Evolutionary conservation across 1,284 basidiomycete genomes (phyloP).

Genomic region (Naganishia cerealis): DNA sequence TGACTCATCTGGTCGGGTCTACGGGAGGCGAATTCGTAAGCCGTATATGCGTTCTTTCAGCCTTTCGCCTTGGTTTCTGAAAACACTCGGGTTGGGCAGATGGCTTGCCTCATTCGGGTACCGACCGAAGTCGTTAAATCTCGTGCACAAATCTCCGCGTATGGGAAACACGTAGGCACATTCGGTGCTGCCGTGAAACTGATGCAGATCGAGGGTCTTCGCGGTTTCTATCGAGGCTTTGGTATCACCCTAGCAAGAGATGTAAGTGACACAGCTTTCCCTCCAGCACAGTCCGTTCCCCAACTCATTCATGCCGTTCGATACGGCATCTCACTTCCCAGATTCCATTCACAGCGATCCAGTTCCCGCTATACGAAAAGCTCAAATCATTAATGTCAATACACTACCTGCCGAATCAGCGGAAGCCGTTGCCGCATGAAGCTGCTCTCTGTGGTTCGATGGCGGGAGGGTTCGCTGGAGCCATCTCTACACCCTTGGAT

Average conservation of each 20-base stretch:
- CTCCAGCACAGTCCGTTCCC: neutral
- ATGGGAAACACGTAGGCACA: constrained; percentile 62
- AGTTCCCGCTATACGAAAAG: constrained; percentile 93
- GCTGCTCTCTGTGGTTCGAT: constrained; percentile 88
- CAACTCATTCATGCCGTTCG: neutral
- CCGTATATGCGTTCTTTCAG: constrained; percentile 42
- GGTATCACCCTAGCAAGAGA: constrained; percentile 75
- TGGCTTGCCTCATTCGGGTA: constrained; percentile 87
- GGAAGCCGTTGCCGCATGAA: constrained; percentile 71
- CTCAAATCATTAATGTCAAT: constrained; percentile 69
- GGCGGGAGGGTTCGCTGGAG: constrained; percentile 86
- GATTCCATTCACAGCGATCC: constrained; percentile 96
- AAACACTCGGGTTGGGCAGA: constrained; percentile 56
- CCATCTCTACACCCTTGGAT: constrained; percentile 89
- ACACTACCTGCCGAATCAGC: constrained; percentile 52
- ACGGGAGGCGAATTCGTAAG: constrained; percentile 77
- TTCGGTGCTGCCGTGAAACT: constrained; percentile 55
- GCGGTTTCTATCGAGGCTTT: constrained; percentile 77
- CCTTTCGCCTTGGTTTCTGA: constrained; percentile 2
- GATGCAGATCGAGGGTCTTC: constrained; percentile 62
- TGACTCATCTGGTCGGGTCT: constrained; percentile 78
- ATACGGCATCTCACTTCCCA: constrained; percentile 47
- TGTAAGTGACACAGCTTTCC: constrained; percentile 53
- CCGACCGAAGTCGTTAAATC: constrained; percentile 94
- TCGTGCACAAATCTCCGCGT: constrained; percentile 71